A percentile compares a stretch with the other conserved stretches of the same genome.
Conservation (phyloP, 805 yeast genomes). For the Suhomyces sp. region DNA sequence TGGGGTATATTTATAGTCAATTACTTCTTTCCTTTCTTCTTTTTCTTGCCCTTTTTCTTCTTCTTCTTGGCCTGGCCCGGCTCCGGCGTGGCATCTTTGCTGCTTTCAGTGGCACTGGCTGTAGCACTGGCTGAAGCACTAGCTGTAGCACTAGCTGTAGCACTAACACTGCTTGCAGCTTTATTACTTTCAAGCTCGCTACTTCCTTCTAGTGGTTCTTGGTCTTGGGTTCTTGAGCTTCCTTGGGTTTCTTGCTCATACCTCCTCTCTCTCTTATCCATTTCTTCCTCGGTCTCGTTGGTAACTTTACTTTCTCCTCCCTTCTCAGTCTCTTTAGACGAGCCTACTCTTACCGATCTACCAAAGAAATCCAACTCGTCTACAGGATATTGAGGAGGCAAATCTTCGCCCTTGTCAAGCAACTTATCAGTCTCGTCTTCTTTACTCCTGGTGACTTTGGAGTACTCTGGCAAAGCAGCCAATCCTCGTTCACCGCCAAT, state of each 20-base stretch:
- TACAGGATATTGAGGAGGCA: slow-evolving; percentile 69
- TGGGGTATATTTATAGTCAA: not conserved
- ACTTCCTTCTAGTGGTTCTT: not conserved
- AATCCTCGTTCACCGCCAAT: slow-evolving; percentile 38
- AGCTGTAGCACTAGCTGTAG: not conserved
- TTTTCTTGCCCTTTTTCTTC: slow-evolving; percentile 1
- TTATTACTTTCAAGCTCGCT: not conserved
- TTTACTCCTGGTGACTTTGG: slow-evolving; percentile 4
- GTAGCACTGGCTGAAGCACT: not conserved
- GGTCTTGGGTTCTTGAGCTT: not conserved
- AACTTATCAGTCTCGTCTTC: slow-evolving; percentile 46
- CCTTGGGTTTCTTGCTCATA: slow-evolving; percentile 21
- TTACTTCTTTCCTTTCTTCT: not conserved
- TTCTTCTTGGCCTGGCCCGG: slow-evolving; percentile 1
- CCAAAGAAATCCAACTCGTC: slow-evolving; percentile 66
- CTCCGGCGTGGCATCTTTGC: slow-evolving; percentile 1
- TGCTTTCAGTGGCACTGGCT: not conserved
- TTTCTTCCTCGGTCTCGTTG: slow-evolving; percentile 33
- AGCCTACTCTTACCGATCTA: slow-evolving; percentile 28
- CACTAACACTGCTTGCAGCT: slow-evolving; percentile 1
- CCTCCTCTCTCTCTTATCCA: slow-evolving; percentile 31
- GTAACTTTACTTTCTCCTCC: slow-evolving; percentile 14
- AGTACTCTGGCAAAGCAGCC: slow-evolving; percentile 39
- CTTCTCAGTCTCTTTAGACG: slow-evolving; percentile 17
- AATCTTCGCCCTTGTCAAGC: slow-evolving; percentile 66